Base-by-base conservation (phyloP, 108 stramenopile genomes). In the Stephanodiscus minutulus region DNA sequence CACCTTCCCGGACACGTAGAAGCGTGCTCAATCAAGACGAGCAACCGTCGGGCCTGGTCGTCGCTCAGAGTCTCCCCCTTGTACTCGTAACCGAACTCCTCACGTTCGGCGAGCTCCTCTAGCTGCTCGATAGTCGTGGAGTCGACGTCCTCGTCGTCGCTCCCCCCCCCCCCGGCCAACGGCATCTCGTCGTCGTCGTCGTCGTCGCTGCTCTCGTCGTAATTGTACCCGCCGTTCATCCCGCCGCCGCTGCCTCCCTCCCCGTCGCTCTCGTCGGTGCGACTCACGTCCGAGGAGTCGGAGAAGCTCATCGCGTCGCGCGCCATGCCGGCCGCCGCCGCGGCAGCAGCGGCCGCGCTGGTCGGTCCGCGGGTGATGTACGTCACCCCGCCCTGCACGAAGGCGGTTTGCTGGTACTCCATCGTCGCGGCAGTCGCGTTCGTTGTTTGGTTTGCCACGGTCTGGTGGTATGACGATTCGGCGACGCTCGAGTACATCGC, bases 11-110 rank as follows among this genome's bases (percentile, higher is more conserved):
- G 90, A 73, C 92, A 94, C 11, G 85, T 83, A 29, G 85, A 83
- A 13, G 92, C 90, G 69, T 94, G 92, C 25, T 72, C 76, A 84
- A 96, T 93, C 37, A 96, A 58, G 22, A 87, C 76, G 41, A 96
- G 75, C 48, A 96, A 66, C 27, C 86, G 85, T 33, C 76, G 62
- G 8, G 90, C 81, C 64, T 96, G 79, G 36, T 83, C 70, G 10
- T 87, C 86, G 13, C 72, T 82, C 59, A 93, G 64, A 27, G 66
- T 76, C 13, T 87, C 87, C 52, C 92, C 92, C 25, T 78, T 66
- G 67, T 90, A 94, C 13, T 94, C 86, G 43, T 55, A 61, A 21
- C 92, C 92, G 83, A 94, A 91, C 20, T 85, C 83, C 62, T 94
- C 92, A 25, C 76, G 69, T 64, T 90, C 88, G 0, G 87, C 89